These are phyloP conservation scores for Clonostachys chloroleuca DNA, from an alignment of 2,329 filamentous ascomycete genomes.

Conservation along the genomic window DNA sequence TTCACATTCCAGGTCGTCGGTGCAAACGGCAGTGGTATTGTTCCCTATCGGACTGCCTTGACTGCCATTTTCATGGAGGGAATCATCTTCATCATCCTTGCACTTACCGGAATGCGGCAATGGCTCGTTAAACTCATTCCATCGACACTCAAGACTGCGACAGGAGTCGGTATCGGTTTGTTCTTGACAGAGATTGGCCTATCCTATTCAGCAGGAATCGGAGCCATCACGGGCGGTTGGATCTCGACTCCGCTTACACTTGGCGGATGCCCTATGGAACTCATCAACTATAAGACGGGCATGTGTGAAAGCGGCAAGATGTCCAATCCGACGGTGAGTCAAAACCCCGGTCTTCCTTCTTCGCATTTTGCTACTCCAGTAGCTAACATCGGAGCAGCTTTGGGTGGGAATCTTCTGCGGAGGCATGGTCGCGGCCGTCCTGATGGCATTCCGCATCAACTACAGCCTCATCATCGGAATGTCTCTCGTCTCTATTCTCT, in stretches of 20 bases:
- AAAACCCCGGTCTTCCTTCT: background rate
- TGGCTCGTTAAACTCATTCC: constrained; percentile 67
- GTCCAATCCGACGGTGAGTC: constrained; percentile 64
- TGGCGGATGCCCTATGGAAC: constrained; percentile 64
- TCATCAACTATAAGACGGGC: constrained; percentile 37
- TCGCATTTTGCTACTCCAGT: background rate
- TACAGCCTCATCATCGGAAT: constrained; percentile 73
- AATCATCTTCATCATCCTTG: constrained; percentile 59
- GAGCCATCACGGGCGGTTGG: constrained; percentile 67
- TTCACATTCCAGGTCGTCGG: constrained; percentile 66
- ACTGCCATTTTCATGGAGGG: constrained; percentile 63
- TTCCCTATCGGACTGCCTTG: constrained; percentile 56
- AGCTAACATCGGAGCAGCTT: constrained; percentile 38
- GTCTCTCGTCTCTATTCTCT: constrained; percentile 65
- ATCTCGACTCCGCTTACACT: constrained; percentile 68
- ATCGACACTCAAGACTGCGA: constrained; percentile 60
- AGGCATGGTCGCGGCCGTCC: constrained; percentile 71
- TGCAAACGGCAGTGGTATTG: constrained; percentile 48
- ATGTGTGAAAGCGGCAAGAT: constrained; percentile 61
- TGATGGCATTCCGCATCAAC: constrained; percentile 76
- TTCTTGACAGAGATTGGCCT: constrained; percentile 62
- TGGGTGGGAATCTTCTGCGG: constrained; percentile 85
- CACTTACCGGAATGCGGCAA: constrained; percentile 65
- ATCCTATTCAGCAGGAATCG: constrained; percentile 79
- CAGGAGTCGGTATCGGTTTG: constrained; percentile 60